Percentiles rank a stretch among this genome's conserved stretches.
phyloP scores from a whole-genome alignment of 331 rosid genomes.

The Pyrus hybrid region DNA sequence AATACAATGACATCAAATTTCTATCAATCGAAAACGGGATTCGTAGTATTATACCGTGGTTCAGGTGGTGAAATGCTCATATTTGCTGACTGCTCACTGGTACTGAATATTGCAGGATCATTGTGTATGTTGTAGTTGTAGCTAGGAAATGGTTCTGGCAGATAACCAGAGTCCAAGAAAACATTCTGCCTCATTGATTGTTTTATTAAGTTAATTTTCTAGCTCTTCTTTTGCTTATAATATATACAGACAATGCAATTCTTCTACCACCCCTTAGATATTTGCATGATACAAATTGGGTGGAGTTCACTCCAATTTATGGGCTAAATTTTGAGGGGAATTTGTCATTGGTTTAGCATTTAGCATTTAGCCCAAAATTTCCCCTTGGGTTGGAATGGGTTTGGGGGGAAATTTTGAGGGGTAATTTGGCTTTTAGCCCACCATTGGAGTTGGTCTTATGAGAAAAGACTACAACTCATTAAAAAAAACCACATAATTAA shows the following conservation, averaged over 20 bases:
- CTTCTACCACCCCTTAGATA: neutral
- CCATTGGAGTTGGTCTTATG: no score
- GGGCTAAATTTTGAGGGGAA: no score
- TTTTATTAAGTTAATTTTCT: neutral
- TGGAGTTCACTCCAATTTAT: no score
- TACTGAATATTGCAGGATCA: neutral
- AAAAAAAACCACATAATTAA: no score
- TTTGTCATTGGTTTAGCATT: no score
- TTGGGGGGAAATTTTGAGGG: no score
- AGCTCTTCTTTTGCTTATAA: neutral
- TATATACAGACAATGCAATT: neutral
- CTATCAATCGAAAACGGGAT: neutral
- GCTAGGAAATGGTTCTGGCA: slow-evolving; percentile 2
- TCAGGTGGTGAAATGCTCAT: slow-evolving; percentile 1
- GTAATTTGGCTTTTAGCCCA: no score
- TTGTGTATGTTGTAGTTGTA: neutral
- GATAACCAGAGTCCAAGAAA: neutral
- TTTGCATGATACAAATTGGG: neutral
- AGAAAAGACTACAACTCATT: no score
- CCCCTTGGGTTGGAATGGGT: no score
- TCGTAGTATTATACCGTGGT: neutral
- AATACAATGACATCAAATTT: neutral
- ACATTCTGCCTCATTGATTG: slow-evolving; percentile 6
- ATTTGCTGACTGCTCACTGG: neutral
- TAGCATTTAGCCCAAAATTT: no score